These are phyloP conservation scores for Boletus vermiculosoides DNA, from an alignment of 768 basidiomycete genomes.

Conservation along the genomic window DNA sequence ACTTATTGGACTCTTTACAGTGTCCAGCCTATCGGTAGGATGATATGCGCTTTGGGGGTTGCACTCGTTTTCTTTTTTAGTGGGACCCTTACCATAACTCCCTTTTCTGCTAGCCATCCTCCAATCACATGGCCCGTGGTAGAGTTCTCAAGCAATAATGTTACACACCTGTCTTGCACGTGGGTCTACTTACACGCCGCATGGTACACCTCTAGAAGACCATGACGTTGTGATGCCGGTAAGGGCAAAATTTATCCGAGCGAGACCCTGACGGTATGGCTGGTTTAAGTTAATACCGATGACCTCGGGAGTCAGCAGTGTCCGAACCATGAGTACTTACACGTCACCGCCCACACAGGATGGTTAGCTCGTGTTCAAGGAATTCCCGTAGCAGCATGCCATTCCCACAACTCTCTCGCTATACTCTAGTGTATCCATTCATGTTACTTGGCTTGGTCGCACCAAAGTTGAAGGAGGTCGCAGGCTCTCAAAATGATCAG, in stretches of 20 bases:
- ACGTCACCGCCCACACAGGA: slow-evolving; percentile 1
- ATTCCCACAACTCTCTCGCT: slow-evolving; percentile 7
- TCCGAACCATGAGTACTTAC: not conserved
- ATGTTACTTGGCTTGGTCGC: slow-evolving; percentile 6
- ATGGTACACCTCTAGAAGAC: not conserved
- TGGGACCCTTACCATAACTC: too few species aligned
- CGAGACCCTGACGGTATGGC: not conserved
- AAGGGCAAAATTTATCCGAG: not conserved
- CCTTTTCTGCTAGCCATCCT: too few species aligned
- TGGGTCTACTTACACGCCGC: not conserved
- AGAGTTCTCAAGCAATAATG: too few species aligned
- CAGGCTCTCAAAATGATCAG: not conserved
- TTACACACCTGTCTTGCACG: too few species aligned
- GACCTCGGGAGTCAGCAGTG: too few species aligned
- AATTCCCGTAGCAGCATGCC: not conserved
- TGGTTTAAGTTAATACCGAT: too few species aligned
- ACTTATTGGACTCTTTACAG: too few species aligned
- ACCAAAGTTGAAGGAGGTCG: not conserved
- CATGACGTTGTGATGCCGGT: not conserved
- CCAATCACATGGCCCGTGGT: too few species aligned
- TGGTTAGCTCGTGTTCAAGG: not conserved
- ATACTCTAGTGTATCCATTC: slow-evolving; percentile 6
- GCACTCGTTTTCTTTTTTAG: too few species aligned
- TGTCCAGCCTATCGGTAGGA: too few species aligned
- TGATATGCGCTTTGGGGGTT: too few species aligned